Evolutionary conservation across 192 early-diverging fungal genomes (phyloP), one percentile per base, ranked within the genome.

Genomic region (Coemansia sp.): DNA sequence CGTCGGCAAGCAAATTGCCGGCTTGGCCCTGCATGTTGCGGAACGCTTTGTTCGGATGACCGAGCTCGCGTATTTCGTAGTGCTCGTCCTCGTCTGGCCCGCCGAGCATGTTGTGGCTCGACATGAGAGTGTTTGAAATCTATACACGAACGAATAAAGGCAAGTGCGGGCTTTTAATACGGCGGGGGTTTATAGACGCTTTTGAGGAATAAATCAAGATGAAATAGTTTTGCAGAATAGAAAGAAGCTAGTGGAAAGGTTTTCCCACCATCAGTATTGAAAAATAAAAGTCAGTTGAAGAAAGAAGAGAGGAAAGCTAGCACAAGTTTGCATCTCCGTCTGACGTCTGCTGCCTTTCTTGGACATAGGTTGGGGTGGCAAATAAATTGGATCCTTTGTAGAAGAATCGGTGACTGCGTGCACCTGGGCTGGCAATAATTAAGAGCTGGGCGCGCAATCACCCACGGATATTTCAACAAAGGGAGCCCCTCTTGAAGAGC

Each of bases 1-100:
- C 15, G 10, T 54, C 52, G 12, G 28, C 15, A 21, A 25, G n/a
- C n/a, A n/a, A 15, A 54, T 11, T 14, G 14, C 52, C 52, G n/a
- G 52, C 6, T 4, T 19, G 22, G 42, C 22, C 54, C 22, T 58
- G 22, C 25, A 55, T 40, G 59, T 25, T 68, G 50, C 78, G 65
- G 34, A 48, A 59, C 19, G 79, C 21, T 57, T 82, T 82, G 67
- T 62, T 82, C 7, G 79, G 79, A 36, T 72, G 74, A n/a, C 70
- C 67, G 15, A 71, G 63, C 51, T 81, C 73, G 49, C 67, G 59
- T 38, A 60, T 36, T 38, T 72, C 66, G 60, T 82, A 82, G 64
- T 82, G 79, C 26, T 82, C 73, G 65, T 82, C 79, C 48, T 76
- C 79, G 47, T 76, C 74, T 31, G 78, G 57, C n/a, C 62, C 65